phyloP scores from a whole-genome alignment of 176 grass and related monocot species.

The Oryza punctata region DNA sequence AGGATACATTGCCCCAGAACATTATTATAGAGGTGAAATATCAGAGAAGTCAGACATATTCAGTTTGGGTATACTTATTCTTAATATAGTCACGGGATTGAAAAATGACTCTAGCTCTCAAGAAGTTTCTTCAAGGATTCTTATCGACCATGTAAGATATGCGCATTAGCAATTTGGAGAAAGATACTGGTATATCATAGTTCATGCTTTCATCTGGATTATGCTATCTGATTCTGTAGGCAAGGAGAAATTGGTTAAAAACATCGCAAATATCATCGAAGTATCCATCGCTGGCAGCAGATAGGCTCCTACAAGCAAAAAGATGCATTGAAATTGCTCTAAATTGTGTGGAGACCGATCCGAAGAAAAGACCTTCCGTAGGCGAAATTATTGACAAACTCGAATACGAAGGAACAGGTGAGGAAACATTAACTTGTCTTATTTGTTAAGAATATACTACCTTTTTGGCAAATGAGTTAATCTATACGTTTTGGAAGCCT shows the following conservation, averaged over 20 bases:
- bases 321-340: slow-evolving; percentile 35
- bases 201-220: neutral
- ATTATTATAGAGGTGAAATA: slow-evolving; percentile 43
- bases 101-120: slow-evolving; percentile 8
- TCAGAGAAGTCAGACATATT: slow-evolving; percentile 42
- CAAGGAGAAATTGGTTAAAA: slow-evolving; percentile 2
- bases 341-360: slow-evolving; percentile 21
- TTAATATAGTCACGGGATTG: slow-evolving; percentile 28
- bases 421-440: no score
- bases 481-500: neutral
- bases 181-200: neutral
- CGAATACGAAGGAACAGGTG: neutral
- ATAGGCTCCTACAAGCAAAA: neutral
- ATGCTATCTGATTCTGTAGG: neutral
- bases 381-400: neutral
- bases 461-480: no score
- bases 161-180: neutral
- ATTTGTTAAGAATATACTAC: no score
- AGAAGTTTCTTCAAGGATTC: slow-evolving; percentile 27
- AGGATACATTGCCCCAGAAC: slow-evolving; percentile 40
- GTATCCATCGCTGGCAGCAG: slow-evolving; percentile 24
- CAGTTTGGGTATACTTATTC: slow-evolving; percentile 43
- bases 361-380: slow-evolving; percentile 7
- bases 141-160: slow-evolving; percentile 21
- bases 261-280: neutral